phyloP scores from a whole-genome alignment of 116 monocot species.

The Posidonia oceanica region DNA sequence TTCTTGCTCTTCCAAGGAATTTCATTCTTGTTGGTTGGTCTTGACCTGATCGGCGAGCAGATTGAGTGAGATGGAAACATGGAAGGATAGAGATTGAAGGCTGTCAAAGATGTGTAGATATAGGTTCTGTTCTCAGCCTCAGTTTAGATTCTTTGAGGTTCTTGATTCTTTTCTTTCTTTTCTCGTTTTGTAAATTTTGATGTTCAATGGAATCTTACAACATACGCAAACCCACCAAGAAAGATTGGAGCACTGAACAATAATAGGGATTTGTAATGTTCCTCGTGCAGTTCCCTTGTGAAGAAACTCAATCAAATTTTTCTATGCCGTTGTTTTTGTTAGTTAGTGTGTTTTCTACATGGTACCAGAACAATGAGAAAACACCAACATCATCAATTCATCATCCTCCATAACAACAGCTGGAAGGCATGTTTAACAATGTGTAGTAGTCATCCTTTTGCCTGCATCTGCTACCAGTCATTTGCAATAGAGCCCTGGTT shows the following conservation, averaged over 20 bases:
- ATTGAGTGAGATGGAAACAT: constrained; percentile 35
- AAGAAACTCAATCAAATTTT: too few relatives aligned
- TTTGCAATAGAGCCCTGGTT: too few relatives aligned
- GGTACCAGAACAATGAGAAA: too few relatives aligned
- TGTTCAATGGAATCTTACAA: constrained; percentile 2
- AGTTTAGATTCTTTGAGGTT: constrained; percentile 10
- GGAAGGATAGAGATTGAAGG: not conserved
- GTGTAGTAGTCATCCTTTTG: too few relatives aligned
- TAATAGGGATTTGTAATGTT: not conserved
- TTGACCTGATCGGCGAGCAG: constrained; percentile 87
- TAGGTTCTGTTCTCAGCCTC: constrained; percentile 6
- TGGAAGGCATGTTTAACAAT: too few relatives aligned
- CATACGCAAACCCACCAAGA: not conserved
- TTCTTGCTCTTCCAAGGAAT: constrained; percentile 87
- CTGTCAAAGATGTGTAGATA: constrained; percentile 7
- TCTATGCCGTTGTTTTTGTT: too few relatives aligned
- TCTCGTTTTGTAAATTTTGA: constrained; percentile 10
- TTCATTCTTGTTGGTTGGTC: constrained; percentile 81
- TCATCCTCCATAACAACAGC: too few relatives aligned
- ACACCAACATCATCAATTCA: too few relatives aligned
- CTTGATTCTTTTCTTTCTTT: constrained; percentile 8
- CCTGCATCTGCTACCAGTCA: too few relatives aligned
- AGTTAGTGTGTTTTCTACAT: too few relatives aligned
- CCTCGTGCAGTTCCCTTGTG: not conserved
- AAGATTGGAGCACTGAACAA: not conserved